phyloP scores from a whole-genome alignment of 345 rosid species.

The Sisymbrium irio region DNA sequence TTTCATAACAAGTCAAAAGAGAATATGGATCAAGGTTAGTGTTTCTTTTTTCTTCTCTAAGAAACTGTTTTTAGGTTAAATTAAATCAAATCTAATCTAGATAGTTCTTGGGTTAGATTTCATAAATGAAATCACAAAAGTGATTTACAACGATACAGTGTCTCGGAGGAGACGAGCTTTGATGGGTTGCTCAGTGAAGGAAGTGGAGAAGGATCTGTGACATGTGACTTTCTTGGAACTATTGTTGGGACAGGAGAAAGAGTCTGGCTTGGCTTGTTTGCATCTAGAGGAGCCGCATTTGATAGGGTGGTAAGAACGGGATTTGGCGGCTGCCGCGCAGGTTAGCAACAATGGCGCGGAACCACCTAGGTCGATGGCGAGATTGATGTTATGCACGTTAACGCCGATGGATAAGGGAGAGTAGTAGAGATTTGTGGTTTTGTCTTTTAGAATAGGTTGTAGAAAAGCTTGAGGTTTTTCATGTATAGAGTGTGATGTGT shows the following conservation, averaged over 20 bases:
- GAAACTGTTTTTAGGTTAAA: too few relatives aligned
- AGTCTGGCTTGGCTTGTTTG: background rate
- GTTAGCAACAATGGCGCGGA: background rate
- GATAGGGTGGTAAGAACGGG: constrained; percentile 10
- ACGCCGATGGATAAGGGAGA: constrained; percentile 7
- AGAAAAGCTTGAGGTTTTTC: constrained; percentile 1
- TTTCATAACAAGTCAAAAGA: too few relatives aligned
- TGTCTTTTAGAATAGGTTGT: background rate
- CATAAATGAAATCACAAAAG: too few relatives aligned
- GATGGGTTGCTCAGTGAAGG: background rate
- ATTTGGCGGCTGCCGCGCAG: constrained; percentile 10
- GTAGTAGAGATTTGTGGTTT: constrained; percentile 11
- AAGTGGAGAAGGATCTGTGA: constrained; percentile 5
- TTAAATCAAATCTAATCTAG: too few relatives aligned
- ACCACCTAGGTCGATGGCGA: constrained; percentile 8
- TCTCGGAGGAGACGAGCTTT: constrained; percentile 5
- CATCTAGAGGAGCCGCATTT: constrained; percentile 14
- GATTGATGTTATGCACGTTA: background rate
- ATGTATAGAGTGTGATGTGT: background rate
- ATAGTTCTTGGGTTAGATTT: too few relatives aligned
- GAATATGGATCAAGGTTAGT: too few relatives aligned
- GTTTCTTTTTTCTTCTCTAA: too few relatives aligned
- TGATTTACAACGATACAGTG: background rate
- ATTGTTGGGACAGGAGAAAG: background rate
- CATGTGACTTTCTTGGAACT: background rate